Base-by-base conservation (phyloP, 2,329 filamentous ascomycete species). In the Pezicula neosporulosa region DNA sequence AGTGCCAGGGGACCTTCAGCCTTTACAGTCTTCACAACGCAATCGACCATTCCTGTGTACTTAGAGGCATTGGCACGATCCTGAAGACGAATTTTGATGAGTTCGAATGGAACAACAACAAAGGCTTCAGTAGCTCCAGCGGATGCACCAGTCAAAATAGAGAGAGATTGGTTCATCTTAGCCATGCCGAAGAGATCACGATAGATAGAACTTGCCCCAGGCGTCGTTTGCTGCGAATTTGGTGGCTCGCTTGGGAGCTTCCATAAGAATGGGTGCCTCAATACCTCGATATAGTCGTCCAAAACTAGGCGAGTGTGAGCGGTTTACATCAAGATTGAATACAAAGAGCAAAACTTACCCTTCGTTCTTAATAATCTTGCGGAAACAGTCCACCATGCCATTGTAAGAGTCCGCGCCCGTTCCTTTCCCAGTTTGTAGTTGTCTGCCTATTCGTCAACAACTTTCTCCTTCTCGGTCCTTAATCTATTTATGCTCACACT, bases 221-320 rank as follows among this genome's bases (percentile, higher is more conserved):
- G 93, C 90, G 70, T 99, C 94, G 74, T 99, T 99, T 74, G 94
- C 94, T 44, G 94, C 93, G 73, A 99, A 99, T 74, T 99, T 99
- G 77, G 90, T 97, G 41, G 93, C 93, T 75, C 91, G 85, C 83
- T 96, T 96, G 72, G 89, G 86, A 51, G 92, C 92, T 74, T 97
- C 93, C 93, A 99, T 99, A 61, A 97, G 81, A 67, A 99, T 97
- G 47, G 94, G 94, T 24, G 94, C 93, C 42, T 82, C 85, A 72
- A 99, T 99, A 67, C 94, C 94, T 61, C 94, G 90, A 78, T 99
- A 99, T 55, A 99, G 80, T 60, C 93, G 85, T 56, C 90, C 94
- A 72, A 89, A 85, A 54, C 90, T 94, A 63, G 21, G 27, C 19
- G 19, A 49, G 6, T 33, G 38, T 54, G 33, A 58, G 58, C 12